phyloP scores from a whole-genome alignment of 768 basidiomycete species.

The Termitomyces titanicus region DNA sequence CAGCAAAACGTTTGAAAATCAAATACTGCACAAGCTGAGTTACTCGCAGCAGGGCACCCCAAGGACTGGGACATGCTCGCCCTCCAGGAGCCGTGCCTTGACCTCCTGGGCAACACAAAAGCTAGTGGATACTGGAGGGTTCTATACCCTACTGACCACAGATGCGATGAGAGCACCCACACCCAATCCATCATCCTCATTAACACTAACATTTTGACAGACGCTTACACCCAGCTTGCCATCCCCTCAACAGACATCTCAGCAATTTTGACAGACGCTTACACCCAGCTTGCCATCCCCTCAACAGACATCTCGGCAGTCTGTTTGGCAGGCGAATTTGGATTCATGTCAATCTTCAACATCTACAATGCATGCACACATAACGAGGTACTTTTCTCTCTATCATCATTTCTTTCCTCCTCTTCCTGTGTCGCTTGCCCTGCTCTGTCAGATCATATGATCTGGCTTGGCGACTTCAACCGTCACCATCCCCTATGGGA shows the following conservation, averaged over 20 bases:
- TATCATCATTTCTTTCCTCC: not conserved
- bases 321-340: not conserved
- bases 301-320: no score
- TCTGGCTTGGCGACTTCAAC: not conserved
- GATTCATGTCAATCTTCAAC: not conserved
- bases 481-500: slow-evolving; percentile 8
- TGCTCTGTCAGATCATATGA: not conserved
- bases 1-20: no score
- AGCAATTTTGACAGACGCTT: no score
- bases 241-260: not conserved
- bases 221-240: not conserved
- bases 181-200: slow-evolving; percentile 4
- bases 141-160: slow-evolving; percentile 2
- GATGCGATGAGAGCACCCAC: not conserved
- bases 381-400: not conserved
- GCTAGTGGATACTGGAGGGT: slow-evolving; percentile 4
- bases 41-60: no score
- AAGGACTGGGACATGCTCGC: no score
- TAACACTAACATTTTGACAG: slow-evolving; percentile 6
- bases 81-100: slow-evolving; percentile 27
- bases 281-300: no score
- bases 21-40: no score
- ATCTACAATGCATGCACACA: slow-evolving; percentile 8
- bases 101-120: slow-evolving; percentile 14
- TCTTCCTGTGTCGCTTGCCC: not conserved